Evolutionary conservation across 352 stramenopile species (phyloP).

Genomic region (Elongisporangium undulatum): DNA sequence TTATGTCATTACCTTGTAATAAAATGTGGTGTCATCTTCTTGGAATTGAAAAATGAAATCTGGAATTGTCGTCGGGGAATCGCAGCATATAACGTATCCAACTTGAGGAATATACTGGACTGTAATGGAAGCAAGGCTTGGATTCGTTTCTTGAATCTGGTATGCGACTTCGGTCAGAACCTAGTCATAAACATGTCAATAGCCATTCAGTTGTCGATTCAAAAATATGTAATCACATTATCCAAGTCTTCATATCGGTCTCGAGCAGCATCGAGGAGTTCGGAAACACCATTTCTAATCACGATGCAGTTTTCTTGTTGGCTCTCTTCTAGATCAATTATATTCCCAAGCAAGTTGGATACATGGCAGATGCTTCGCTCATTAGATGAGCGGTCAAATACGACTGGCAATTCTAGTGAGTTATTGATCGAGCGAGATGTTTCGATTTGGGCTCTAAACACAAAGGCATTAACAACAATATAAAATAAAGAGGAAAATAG

Average conservation of each 20-base stretch:
- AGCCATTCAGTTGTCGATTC: not conserved
- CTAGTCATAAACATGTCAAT: constrained; percentile 18
- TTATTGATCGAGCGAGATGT: constrained; percentile 8
- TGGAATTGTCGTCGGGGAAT: constrained; percentile 54
- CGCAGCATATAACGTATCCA: constrained; percentile 81
- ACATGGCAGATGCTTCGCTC: constrained; percentile 51
- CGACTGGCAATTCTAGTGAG: constrained; percentile 14
- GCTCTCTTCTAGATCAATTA: constrained; percentile 84
- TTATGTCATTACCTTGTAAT: constrained; percentile 67
- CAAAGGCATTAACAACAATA: constrained; percentile 2
- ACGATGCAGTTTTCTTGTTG: constrained; percentile 49
- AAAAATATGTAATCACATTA: constrained; percentile 34
- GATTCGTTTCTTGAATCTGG: constrained; percentile 73
- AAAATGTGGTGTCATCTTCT: constrained; percentile 83
- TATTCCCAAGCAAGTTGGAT: constrained; percentile 76
- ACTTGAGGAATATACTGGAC: constrained; percentile 87
- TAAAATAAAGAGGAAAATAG: not conserved
- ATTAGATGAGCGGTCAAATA: constrained; percentile 25
- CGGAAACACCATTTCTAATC: constrained; percentile 70
- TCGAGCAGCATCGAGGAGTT: constrained; percentile 60
- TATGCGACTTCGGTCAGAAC: constrained; percentile 80
- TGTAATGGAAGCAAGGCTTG: constrained; percentile 66
- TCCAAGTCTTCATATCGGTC: constrained; percentile 80
- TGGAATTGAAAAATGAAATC: constrained; percentile 88
- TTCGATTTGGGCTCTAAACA: constrained; percentile 22